Evolutionary conservation across 805 yeast genomes (phyloP), one percentile per base, ranked within the genome.

Genomic region (Teunomyces cretensis): DNA sequence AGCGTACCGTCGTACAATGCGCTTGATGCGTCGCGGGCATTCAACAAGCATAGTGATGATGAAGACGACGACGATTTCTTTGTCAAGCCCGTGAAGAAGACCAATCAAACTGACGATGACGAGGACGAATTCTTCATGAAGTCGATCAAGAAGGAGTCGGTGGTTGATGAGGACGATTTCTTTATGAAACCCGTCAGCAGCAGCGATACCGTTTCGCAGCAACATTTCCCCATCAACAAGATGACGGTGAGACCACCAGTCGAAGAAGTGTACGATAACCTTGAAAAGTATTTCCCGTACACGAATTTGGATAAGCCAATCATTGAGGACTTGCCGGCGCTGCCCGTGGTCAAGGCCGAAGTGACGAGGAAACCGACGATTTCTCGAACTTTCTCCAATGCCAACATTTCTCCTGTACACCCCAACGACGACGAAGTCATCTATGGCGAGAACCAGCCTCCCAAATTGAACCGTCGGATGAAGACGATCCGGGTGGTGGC

Each of bases 401-500:
- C 74, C 48, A 64, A 63, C 50, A 61, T 64, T 3, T 67, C 71
- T 9, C 75, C 76, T 0, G 54, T 67, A 6, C 52, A 54, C 17
- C 56, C 62, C 0, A 24, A 47, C 6, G 67, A 64, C 9, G 72
- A 68, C 41, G 70, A 68, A 39, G 52, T 68, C 1, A 56, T 68
- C 30, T 68, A 69, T 39, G 67, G 65, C 2, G 74, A 70, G 8
- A 46, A 50, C 26, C 61, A 54, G 30, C 67, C 59, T n/a, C 76
- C 79, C 9, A 67, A 60, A 9, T 65, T 69, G 15, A 65, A 65
- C 33, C 64, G 76, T 14, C 76, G 97, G 47, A 86, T 92, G 80
- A 94, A 90, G 65, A 88, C 97, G 2, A 90, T 94, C 45, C 77
- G 99, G 50, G 84, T 87, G 13, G 96, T 95, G 42, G 99, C 97